Evolutionary conservation across 352 stramenopile species (phyloP).

Genomic region (Pythium phragmiticola): DNA sequence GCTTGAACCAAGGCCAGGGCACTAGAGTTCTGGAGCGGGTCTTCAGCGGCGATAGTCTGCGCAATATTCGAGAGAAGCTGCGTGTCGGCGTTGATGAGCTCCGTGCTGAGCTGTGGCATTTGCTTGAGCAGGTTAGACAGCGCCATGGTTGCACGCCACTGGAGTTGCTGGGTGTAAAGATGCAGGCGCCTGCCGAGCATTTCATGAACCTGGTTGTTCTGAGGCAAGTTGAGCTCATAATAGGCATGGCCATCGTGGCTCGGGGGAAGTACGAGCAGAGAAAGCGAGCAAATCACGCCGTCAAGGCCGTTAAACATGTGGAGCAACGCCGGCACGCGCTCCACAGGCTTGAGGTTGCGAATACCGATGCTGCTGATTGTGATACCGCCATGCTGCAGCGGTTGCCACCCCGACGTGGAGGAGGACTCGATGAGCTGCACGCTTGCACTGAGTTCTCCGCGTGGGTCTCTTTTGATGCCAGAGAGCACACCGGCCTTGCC

Average conservation of each 20-base stretch:
- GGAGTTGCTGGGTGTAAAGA: slow-evolving; percentile 77
- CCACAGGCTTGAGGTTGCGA: slow-evolving; percentile 54
- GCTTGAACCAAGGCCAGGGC: slow-evolving; percentile 22
- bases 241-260: slow-evolving; percentile 35
- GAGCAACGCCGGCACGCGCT: slow-evolving; percentile 69
- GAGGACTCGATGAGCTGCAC: slow-evolving; percentile 18
- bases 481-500: slow-evolving; percentile 45
- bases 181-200: slow-evolving; percentile 58
- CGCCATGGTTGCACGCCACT: slow-evolving; percentile 78
- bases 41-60: slow-evolving; percentile 54
- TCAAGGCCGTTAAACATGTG: slow-evolving; percentile 81
- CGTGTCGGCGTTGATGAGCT: slow-evolving; percentile 50
- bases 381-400: slow-evolving; percentile 9
- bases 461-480: slow-evolving; percentile 30
- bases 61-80: slow-evolving; percentile 66
- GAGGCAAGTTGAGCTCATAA: slow-evolving; percentile 51
- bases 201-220: slow-evolving; percentile 63
- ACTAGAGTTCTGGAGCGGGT: slow-evolving; percentile 32
- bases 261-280: slow-evolving; percentile 41
- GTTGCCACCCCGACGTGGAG: slow-evolving; percentile 8
- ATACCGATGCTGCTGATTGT: slow-evolving; percentile 33
- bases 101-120: slow-evolving; percentile 40
- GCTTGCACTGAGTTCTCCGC: slow-evolving; percentile 24
- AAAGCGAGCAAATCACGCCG: slow-evolving; percentile 48
- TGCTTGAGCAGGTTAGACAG: slow-evolving; percentile 72